Base-by-base conservation (phyloP, 257 asterid genomes). In the Forsythia viridissima region DNA sequence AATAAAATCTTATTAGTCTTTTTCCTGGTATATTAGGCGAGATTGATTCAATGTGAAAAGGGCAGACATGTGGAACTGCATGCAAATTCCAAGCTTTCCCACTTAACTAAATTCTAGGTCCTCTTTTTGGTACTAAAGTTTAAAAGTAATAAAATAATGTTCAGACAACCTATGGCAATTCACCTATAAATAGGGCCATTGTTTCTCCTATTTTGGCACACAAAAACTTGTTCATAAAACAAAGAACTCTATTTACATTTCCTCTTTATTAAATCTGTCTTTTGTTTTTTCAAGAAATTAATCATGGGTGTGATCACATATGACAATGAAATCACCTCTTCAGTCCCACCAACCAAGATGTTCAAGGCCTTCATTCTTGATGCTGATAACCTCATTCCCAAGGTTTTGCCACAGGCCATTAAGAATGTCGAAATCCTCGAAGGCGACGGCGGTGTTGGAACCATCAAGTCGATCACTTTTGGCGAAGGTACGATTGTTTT, bases 371-470 rank as follows among this genome's bases (percentile, higher is more conserved):
- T 73, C 66, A 68, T 83, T 46, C 81, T 84, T 36, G 87, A 88
- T 40, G 74, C 73, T 8, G 88, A 88, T 72, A 85, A 72, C 70
- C 87, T 85, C 36, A 71, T 83, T 40, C 86, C 84, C 66, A 80
- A 88, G 74, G 57, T 82, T 43, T 46, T 81, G 69, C 89, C 89
- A 52, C 77, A 81, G 37, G 86, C 85, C 11, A 68, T 87, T 80
- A 87, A 87, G 80, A 83, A 72, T 36, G 78, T 85, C 15, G 78
- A 85, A 37, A 65, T 73, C 75, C 82, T 85, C 20, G 46, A 88
- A 36, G 89, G 89, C 0, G 84, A 83, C 66, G 91, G 89, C 2
- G 88, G 88, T 0, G 85, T 67, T 12, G 91, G 88, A 5, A 83
- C 89, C 8, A 7, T 85, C 69, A 88, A 86, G 79, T 68, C 76